Evolutionary conservation across 768 basidiomycete genomes (phyloP), one percentile per base, ranked within the genome.

Genomic region (Boletus coccyginus): DNA sequence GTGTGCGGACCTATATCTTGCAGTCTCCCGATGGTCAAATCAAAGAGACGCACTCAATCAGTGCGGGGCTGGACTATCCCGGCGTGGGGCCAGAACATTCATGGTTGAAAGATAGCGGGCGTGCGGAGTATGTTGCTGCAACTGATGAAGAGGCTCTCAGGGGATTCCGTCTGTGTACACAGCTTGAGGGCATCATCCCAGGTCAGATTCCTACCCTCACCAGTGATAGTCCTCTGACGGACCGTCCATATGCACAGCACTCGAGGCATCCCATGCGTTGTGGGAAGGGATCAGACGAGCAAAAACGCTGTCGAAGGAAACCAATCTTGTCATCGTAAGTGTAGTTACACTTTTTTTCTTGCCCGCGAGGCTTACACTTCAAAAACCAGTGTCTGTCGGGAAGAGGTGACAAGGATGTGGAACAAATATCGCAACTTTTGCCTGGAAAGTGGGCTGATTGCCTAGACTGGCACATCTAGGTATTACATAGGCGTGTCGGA

Each of bases 251-350:
- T 31, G 8, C 14, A 31, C n/a, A 38, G 52, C 44, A 14, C 52
- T 49, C 13, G 51, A 52, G 24, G 36, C 33, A 3, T 36, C 51
- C 5, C 45, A 36, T 4, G 45, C 45, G 10, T 31, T 52, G 45
- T 52, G 52, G 44, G 44, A 49, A 49, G 45, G 52, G 10, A 48
- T 48, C 27, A 49, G 44, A 9, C 33, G 51, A 47, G 33, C 51
- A 16, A 36, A 36, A 29, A 16, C 24, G 14, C 12, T 52, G n/a
- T 17, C 24, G 10, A 29, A 47, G n/a, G 8, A 36, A 24, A 47
- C 17, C n/a, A 36, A 52, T 13, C 43, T 52, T 27, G 51, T 35
- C 33, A 52, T 47, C 21, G 51, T 47, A 24, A 52, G 42, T n/a
- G 13, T 29, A 17, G 3, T 13, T 24, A 2, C 2, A 27, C 6